Percentiles rank a stretch among this genome's conserved stretches.
Conservation (phyloP, 2,329 filamentous ascomycete species). For the Colletotrichum agaves region DNA sequence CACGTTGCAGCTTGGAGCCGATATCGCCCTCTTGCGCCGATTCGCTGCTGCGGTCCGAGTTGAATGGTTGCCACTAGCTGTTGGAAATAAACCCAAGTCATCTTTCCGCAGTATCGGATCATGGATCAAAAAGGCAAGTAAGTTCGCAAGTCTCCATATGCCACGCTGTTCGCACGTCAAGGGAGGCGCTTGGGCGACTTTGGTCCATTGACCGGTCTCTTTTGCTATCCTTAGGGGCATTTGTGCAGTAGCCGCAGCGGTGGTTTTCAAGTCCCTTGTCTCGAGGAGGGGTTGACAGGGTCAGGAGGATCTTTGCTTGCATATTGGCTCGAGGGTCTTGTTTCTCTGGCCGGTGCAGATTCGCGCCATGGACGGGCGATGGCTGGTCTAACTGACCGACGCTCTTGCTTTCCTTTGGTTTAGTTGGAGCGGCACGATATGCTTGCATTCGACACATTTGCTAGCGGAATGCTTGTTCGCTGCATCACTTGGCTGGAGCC, state of each 20-base stretch:
- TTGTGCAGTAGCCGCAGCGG: conserved; percentile 4
- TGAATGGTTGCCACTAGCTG: no score
- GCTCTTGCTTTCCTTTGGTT: conserved; percentile 8
- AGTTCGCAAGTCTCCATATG: neutral
- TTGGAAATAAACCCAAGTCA: neutral
- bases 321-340: conserved; percentile 1
- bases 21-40: no score
- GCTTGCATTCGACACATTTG: conserved; percentile 24
- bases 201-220: conserved; percentile 9
- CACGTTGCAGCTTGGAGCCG: no score
- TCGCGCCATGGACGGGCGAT: neutral
- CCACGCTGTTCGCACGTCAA: conserved; percentile 26
- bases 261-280: neutral
- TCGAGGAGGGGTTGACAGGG: conserved; percentile 3
- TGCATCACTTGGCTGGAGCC: conserved; percentile 12
- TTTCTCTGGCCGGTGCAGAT: conserved; percentile 4
- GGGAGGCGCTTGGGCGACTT: conserved; percentile 15
- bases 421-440: conserved; percentile 15
- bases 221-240: neutral
- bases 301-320: conserved; percentile 10
- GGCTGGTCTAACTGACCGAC: neutral
- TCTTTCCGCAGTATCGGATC: neutral
- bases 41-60: no score
- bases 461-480: conserved; percentile 32
- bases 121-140: neutral